phyloP scores from a whole-genome alignment of 1,284 basidiomycete genomes.

The Ceratobasidium sp. region DNA sequence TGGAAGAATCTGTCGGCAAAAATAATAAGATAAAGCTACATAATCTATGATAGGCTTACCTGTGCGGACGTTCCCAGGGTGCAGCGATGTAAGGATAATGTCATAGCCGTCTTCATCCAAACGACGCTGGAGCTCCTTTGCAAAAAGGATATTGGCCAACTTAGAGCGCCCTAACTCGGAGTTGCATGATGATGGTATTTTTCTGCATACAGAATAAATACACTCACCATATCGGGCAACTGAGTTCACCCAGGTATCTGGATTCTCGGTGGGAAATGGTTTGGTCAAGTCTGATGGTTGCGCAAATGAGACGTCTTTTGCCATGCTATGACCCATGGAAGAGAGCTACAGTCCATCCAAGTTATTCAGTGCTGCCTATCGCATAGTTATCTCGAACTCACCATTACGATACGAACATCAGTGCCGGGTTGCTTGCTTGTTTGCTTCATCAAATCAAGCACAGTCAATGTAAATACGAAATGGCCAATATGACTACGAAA shows the following conservation, averaged over 20 bases:
- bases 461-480: conserved; percentile 4
- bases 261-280: not conserved
- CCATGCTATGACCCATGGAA: not conserved
- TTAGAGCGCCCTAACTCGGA: conserved; percentile 36
- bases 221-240: conserved; percentile 18
- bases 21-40: not conserved
- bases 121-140: conserved; percentile 46
- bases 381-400: not conserved
- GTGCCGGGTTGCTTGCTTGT: not conserved
- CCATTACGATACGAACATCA: conserved; percentile 24
- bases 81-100: conserved; percentile 39
- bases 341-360: not conserved
- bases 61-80: conserved; percentile 46
- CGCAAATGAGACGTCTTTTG: not conserved
- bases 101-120: conserved; percentile 44
- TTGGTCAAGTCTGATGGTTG: not conserved
- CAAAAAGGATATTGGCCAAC: conserved; percentile 47
- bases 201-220: not conserved
- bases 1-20: not conserved
- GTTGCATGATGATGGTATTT: not conserved
- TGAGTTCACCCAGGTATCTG: not conserved
- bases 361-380: not conserved
- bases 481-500: conserved; percentile 17
- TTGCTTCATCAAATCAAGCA: conserved; percentile 16
- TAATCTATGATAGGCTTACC: not conserved